Percentiles rank a stretch among this genome's conserved stretches.
Evolutionary conservation across 495 filamentous ascomycete genomes (phyloP).

Genomic region (Penicillium longicatenatum): DNA sequence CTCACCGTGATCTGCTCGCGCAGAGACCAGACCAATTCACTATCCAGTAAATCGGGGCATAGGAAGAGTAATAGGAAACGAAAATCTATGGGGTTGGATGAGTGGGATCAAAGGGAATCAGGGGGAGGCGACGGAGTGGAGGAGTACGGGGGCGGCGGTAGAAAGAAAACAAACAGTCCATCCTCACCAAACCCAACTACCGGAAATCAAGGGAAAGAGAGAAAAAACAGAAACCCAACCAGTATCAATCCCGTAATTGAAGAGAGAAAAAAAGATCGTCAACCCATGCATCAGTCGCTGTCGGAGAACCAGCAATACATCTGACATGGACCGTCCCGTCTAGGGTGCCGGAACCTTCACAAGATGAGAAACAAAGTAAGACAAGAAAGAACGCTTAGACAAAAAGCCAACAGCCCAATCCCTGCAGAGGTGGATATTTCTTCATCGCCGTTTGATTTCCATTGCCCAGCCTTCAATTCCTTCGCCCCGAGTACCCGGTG

Average conservation of each 20-base stretch:
- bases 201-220: slow-evolving; percentile 5
- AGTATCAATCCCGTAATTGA: slow-evolving; percentile 14
- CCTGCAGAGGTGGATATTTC: background rate
- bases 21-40: background rate
- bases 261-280: slow-evolving; percentile 26
- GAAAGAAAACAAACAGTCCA: slow-evolving; percentile 6
- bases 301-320: slow-evolving; percentile 16
- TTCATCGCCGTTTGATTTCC: slow-evolving; percentile 82
- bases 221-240: slow-evolving; percentile 15
- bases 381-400: slow-evolving; percentile 11
- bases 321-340: slow-evolving; percentile 14
- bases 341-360: slow-evolving; percentile 12
- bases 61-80: background rate
- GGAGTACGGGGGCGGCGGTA: background rate
- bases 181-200: slow-evolving; percentile 6
- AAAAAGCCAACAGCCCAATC: background rate
- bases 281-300: slow-evolving; percentile 20
- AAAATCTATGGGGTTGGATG: slow-evolving; percentile 1
- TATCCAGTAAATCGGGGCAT: background rate
- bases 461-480: slow-evolving; percentile 95
- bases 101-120: background rate
- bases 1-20: background rate
- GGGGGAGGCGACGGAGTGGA: background rate
- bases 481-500: slow-evolving; percentile 81
- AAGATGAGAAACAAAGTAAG: slow-evolving; percentile 13